Percentiles rank a stretch among this genome's conserved stretches.
Conservation (phyloP, 306 rosid genomes). For the Cucurbita argyrosperma region DNA sequence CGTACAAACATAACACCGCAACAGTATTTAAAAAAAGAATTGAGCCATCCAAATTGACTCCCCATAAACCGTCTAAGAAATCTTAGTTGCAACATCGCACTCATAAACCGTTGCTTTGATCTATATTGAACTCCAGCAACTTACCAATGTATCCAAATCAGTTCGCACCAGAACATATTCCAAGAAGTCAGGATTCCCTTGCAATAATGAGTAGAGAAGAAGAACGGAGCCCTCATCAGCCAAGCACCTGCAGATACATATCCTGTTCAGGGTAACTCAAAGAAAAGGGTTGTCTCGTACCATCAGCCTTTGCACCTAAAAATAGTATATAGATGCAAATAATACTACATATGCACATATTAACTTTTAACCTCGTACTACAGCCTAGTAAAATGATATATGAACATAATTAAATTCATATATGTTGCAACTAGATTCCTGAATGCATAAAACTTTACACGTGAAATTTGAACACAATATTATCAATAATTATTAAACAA, state of each 20-base stretch:
- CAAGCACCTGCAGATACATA: conserved; percentile 48
- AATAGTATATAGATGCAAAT: neutral
- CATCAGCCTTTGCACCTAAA: neutral
- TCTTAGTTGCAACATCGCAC: neutral
- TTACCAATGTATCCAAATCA: conserved; percentile 95
- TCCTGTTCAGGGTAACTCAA: neutral
- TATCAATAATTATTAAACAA: neutral
- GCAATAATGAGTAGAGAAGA: conserved; percentile 81
- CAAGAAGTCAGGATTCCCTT: conserved; percentile 83
- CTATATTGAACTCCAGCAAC: conserved; percentile 14
- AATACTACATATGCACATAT: neutral
- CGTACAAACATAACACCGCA: neutral
- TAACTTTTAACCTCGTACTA: neutral
- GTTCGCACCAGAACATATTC: conserved; percentile 99
- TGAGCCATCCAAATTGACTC: neutral
- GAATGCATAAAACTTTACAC: neutral
- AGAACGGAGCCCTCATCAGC: conserved; percentile 93
- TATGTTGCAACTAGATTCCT: neutral
- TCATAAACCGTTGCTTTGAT: neutral
- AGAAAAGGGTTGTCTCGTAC: neutral
- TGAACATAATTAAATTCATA: neutral
- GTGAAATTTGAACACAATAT: neutral
- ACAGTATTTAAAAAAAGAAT: neutral
- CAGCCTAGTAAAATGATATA: neutral
- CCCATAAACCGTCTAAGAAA: neutral